Base-by-base conservation (phyloP, 768 basidiomycete genomes). In the Hemileccinum impolitum region DNA sequence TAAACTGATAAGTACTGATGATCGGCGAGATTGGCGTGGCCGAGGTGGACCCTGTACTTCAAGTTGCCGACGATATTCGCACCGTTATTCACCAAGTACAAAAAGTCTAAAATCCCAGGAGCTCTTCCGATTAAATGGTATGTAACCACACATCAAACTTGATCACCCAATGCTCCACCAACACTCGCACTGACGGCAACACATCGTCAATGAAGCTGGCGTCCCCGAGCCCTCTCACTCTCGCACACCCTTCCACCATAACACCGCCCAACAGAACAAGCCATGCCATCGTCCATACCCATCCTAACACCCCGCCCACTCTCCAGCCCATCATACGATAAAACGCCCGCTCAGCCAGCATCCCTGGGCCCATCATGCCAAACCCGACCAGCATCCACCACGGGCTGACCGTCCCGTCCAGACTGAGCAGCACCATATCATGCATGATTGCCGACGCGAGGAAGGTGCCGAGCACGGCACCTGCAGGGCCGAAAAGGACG, bases 361-460 rank as follows among this genome's bases (percentile, higher is more conserved):
- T 58, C 2, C 80, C 82, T 0, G 77, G 51, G 10, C 73, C 82
- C 68, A 76, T 81, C 61, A 79, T 65, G 28, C 82, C 52, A 57
- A 85, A 87, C 51, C 77, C 80, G 1, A 75, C 72, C 0, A 68
- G 61, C 37, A 79, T 69, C 25, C 57, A 47, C 53, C 49, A 45
- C n/a, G 76, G 67, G 25, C 82, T 78, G 1, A 70, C 64, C 6
- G 72, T 75, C 7, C 66, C 61, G 2, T 76, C 75, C 70, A 81
- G 70, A 0, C 76, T 73, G 72, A 77, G 78, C 41, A 79, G 39
- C 6, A 75, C 73, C 6, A 75, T 39, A 47, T 79, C 70, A 51
- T 87, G 86, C 12, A 84, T 59, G 9, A 82, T 31, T 2, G 72
- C 82, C 0, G 85, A 87, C 4, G 76, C 59, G 1, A 78, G 50